Evolutionary conservation across 2,329 filamentous ascomycete species (phyloP), one percentile per base, ranked within the genome.

Genomic region (Diaporthe sp.): DNA sequence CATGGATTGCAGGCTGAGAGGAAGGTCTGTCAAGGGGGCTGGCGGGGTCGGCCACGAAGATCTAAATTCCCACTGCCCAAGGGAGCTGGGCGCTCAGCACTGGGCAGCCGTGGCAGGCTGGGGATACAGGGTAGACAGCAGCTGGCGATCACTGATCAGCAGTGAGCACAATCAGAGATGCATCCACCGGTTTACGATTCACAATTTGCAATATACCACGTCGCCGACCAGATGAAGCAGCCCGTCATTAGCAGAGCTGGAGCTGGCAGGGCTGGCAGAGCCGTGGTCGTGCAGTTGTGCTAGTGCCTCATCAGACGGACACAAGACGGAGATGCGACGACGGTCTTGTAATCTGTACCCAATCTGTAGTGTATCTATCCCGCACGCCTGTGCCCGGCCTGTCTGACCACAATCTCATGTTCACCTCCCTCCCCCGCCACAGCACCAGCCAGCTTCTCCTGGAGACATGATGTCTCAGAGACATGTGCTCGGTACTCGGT

Each of bases 341-440:
- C 9, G 31, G 31, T 53, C 65, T 68, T 53, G 34, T 28, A 39
- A 25, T 39, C 65, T 51, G 31, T 31, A 22, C 39, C 60, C 39
- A 46, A 65, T 65, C 61, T 49, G 42, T 31, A 37, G 44, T 34
- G 61, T 46, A 55, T 67, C 28, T 70, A 70, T 57, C 37, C 49
- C 49, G 49, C 25, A 51, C 44, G 57, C 57, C 31, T 42, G 42
- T 49, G 62, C 53, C 37, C 39, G 44, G 39, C 28, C 53, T 60
- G 75, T 72, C 58, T 71, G 67, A 74, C 75, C 75, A 72, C 72
- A 57, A 75, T 65, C 34, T 72, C 42, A 42, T 68, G 42, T 67
- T 73, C 60, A 68, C 49, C 60, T 37, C 44, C 22, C 31, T 57
- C 9, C 39, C 58, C 71, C 61, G 25, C 71, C 71, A 37, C 42